A percentile compares a stretch with the other conserved stretches of the same genome.
These are phyloP conservation scores for Lipomyces oligophaga DNA, from an alignment of 805 yeast genomes.

Conservation along the genomic window DNA sequence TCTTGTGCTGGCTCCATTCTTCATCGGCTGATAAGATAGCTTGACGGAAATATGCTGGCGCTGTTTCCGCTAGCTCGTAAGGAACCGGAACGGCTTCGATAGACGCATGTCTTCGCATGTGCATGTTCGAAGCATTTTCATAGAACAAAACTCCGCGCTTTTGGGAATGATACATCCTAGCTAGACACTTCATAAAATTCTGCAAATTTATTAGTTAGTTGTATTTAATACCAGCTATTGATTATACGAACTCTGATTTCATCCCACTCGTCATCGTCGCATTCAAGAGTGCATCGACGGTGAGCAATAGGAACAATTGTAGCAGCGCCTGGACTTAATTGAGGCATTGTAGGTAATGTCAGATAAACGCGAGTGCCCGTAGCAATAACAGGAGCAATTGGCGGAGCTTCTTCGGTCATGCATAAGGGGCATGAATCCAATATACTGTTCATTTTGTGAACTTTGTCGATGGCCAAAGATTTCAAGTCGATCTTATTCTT, in stretches of 20 bases:
- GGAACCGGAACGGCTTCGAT: slow-evolving; percentile 48
- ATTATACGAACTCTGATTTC: slow-evolving; percentile 37
- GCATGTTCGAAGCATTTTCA: slow-evolving; percentile 41
- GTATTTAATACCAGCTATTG: not conserved
- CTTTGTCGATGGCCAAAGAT: slow-evolving; percentile 34
- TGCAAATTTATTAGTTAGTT: not conserved
- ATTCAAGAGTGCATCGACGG: slow-evolving; percentile 40
- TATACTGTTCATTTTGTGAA: slow-evolving; percentile 34
- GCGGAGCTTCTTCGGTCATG: slow-evolving; percentile 32
- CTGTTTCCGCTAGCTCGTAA: slow-evolving; percentile 32
- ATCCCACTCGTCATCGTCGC: slow-evolving; percentile 45
- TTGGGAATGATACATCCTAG: slow-evolving; percentile 41
- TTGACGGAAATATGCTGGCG: slow-evolving; percentile 45
- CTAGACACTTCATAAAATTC: slow-evolving; percentile 42
- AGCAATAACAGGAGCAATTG: slow-evolving; percentile 38
- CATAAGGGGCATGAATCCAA: slow-evolving; percentile 43
- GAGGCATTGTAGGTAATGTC: slow-evolving; percentile 44
- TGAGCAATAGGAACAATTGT: slow-evolving; percentile 47
- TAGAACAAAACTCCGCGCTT: slow-evolving; percentile 44
- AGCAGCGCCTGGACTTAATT: slow-evolving; percentile 37
- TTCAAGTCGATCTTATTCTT: slow-evolving; percentile 36
- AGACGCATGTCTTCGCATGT: slow-evolving; percentile 39
- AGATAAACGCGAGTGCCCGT: slow-evolving; percentile 41
- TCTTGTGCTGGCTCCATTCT: slow-evolving; percentile 42
- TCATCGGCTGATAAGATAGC: slow-evolving; percentile 41